phyloP scores from a whole-genome alignment of 192 early-diverging fungal genomes.

The Rhizophlyctis rosea region DNA sequence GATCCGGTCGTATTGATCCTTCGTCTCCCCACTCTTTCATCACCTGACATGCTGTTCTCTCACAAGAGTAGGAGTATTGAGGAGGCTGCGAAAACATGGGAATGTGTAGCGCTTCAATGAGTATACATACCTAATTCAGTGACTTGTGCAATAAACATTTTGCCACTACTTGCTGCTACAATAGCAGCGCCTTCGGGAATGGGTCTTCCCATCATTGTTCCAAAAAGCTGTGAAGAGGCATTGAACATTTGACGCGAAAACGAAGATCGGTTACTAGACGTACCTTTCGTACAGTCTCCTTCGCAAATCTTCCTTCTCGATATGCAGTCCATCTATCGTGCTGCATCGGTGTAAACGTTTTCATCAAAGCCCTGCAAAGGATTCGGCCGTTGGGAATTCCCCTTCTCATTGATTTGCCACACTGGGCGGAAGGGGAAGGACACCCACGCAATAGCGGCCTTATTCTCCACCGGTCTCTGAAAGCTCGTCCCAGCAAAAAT shows the following conservation, averaged over 20 bases:
- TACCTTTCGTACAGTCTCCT: conserved; percentile 73
- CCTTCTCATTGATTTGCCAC: too few relatives aligned
- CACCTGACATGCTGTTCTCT: conserved; percentile 63
- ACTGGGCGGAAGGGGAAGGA: neutral
- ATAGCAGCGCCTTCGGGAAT: conserved; percentile 65
- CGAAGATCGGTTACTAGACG: neutral
- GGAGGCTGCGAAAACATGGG: neutral
- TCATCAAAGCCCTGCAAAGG: conserved; percentile 51
- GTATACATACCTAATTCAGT: conserved; percentile 62
- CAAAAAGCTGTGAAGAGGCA: conserved; percentile 10
- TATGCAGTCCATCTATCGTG: conserved; percentile 78
- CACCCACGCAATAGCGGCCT: conserved; percentile 10
- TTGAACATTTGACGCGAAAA: conserved; percentile 5
- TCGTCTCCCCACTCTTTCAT: conserved; percentile 75
- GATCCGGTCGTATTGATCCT: conserved; percentile 76
- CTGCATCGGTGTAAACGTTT: conserved; percentile 71
- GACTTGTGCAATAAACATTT: conserved; percentile 90
- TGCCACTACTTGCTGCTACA: conserved; percentile 84
- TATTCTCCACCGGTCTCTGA: conserved; percentile 12
- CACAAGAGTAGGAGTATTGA: neutral
- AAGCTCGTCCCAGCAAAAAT: conserved; percentile 12
- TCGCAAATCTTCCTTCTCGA: conserved; percentile 71
- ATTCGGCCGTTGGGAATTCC: neutral
- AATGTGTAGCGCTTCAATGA: neutral
- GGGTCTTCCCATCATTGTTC: conserved; percentile 37